Evolutionary conservation across 2,329 filamentous ascomycete species (phyloP).

Genomic region (Teratosphaeria viscida): DNA sequence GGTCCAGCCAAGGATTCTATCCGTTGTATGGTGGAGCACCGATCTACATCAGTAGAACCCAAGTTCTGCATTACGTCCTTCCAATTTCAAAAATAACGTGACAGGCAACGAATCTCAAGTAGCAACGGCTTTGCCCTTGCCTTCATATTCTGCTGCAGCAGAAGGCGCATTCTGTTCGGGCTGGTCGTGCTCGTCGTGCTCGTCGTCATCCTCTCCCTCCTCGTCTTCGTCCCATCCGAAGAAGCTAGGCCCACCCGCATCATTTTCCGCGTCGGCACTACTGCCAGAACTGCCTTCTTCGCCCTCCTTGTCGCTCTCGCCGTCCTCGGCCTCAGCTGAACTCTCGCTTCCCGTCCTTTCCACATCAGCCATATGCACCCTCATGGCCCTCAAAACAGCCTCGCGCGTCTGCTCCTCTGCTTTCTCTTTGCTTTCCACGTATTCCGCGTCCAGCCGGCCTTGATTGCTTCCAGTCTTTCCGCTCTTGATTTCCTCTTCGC

Average conservation of each 20-base stretch:
- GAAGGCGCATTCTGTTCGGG: constrained; percentile 7
- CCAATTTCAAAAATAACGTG: background rate
- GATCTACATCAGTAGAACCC: background rate
- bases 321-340: constrained; percentile 35
- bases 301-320: constrained; percentile 25
- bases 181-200: constrained; percentile 36
- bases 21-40: too few species aligned
- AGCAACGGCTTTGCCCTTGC: constrained; percentile 18
- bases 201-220: constrained; percentile 46
- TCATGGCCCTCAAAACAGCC: constrained; percentile 62
- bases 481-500: constrained; percentile 70
- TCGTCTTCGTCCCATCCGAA: constrained; percentile 74
- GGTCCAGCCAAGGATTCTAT: too few species aligned
- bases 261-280: constrained; percentile 21
- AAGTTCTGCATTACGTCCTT: background rate
- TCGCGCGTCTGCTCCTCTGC: constrained; percentile 71
- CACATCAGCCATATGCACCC: constrained; percentile 47
- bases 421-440: constrained; percentile 92
- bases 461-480: constrained; percentile 51
- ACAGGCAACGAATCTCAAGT: background rate
- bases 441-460: constrained; percentile 67
- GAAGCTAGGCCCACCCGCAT: constrained; percentile 42
- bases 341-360: constrained; percentile 38
- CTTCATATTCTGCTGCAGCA: constrained; percentile 25
- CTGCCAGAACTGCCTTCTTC: constrained; percentile 21